phyloP scores from a whole-genome alignment of 2,329 filamentous ascomycete species.

The Alternaria angustiovoidea region DNA sequence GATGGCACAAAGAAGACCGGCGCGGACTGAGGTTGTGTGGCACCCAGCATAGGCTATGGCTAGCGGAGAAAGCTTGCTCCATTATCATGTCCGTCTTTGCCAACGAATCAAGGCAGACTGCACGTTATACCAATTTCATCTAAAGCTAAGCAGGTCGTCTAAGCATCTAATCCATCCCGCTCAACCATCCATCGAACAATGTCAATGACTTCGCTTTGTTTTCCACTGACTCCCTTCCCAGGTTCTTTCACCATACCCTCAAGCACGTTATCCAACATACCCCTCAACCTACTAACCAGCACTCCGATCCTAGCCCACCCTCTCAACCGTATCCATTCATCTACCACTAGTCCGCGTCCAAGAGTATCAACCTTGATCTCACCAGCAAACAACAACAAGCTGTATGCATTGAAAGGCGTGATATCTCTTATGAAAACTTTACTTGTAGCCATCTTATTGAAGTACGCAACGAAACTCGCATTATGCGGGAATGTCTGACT shows the following conservation, averaged over 20 bases:
- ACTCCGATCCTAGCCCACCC: slow-evolving; percentile 97
- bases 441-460: slow-evolving; percentile 87
- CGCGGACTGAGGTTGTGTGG: slow-evolving; percentile 3
- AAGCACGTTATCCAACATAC: slow-evolving; percentile 86
- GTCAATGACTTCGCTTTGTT: slow-evolving; percentile 71
- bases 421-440: slow-evolving; percentile 93
- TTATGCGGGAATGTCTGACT: slow-evolving; percentile 78
- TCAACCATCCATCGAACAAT: slow-evolving; percentile 84
- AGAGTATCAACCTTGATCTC: slow-evolving; percentile 85
- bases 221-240: slow-evolving; percentile 60
- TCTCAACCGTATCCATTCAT: slow-evolving; percentile 85
- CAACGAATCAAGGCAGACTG: too few species aligned
- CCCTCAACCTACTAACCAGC: slow-evolving; percentile 79
- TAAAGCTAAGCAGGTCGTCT: background rate
- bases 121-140: background rate
- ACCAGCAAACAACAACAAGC: slow-evolving; percentile 86
- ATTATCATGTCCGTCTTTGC: background rate
- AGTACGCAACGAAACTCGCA: slow-evolving; percentile 85
- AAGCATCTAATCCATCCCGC: slow-evolving; percentile 80
- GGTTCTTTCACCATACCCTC: slow-evolving; percentile 82
- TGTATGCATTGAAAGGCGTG: slow-evolving; percentile 92
- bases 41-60: background rate
- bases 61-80: background rate
- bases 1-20: slow-evolving; percentile 17
- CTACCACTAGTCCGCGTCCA: slow-evolving; percentile 85